A percentile compares a stretch with the other conserved stretches of the same genome.
Evolutionary conservation across 805 yeast species (phyloP).

Genomic region (Pichia rugopelliculosa): DNA sequence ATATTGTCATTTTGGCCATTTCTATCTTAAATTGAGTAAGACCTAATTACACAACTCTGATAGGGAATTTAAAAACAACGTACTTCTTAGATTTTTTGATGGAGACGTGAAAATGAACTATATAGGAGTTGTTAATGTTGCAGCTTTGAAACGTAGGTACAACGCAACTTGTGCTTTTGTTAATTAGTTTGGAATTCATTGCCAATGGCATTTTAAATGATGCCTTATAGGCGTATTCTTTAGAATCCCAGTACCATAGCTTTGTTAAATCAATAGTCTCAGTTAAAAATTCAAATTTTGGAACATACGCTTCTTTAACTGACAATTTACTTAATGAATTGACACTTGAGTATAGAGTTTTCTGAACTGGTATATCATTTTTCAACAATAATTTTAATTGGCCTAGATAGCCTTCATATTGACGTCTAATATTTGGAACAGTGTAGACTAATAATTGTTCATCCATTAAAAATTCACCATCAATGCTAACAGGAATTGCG

Average conservation of each 20-base stretch:
- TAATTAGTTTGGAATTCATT: neutral
- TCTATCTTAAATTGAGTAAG: too few relatives aligned
- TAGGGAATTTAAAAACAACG: neutral
- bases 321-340: slow-evolving; percentile 6
- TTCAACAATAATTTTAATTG: neutral
- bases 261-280: slow-evolving; percentile 3
- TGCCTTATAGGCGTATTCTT: neutral
- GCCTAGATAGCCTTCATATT: neutral
- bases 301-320: slow-evolving; percentile 2
- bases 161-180: slow-evolving; percentile 1
- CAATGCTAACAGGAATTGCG: slow-evolving; percentile 6
- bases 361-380: neutral
- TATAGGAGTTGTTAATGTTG: slow-evolving; percentile 2
- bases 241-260: slow-evolving; percentile 3
- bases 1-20: too few relatives aligned
- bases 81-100: slow-evolving; percentile 2
- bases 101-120: slow-evolving; percentile 3
- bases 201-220: slow-evolving; percentile 1
- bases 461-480: slow-evolving; percentile 9
- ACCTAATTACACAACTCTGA: neutral
- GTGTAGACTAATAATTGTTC: slow-evolving; percentile 6
- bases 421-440: slow-evolving; percentile 3
- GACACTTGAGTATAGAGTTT: neutral
- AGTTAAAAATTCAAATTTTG: slow-evolving; percentile 2
- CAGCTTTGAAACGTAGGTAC: slow-evolving; percentile 6